A percentile compares a stretch with the other conserved stretches of the same genome.
Conservation (phyloP, 345 rosid species). For the Capsella bursapastoris region DNA sequence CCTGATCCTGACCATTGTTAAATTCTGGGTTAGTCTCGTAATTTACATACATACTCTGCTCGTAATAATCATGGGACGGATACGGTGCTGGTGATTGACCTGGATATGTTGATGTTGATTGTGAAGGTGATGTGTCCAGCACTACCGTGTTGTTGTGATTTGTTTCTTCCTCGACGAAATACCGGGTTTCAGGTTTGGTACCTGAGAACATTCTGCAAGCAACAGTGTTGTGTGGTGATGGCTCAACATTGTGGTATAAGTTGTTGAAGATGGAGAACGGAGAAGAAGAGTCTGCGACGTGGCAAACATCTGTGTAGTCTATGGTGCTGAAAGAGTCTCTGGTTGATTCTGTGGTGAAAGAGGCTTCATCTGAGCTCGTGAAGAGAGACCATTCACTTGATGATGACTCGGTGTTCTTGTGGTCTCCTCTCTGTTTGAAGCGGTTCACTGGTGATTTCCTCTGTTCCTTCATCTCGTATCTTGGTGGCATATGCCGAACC, state of each 20-base stretch:
- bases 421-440: conserved; percentile 37
- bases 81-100: not conserved
- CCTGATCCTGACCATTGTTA: conserved; percentile 37
- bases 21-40: conserved; percentile 49
- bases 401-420: conserved; percentile 56
- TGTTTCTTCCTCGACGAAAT: conserved; percentile 47
- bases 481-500: conserved; percentile 41
- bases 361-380: conserved; percentile 91
- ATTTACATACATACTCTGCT: conserved; percentile 51
- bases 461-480: conserved; percentile 51
- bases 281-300: conserved; percentile 49
- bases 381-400: conserved; percentile 88
- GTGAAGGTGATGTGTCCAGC: conserved; percentile 24
- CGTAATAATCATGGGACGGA: conserved; percentile 36
- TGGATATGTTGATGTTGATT: not conserved
- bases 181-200: conserved; percentile 57
- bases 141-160: conserved; percentile 41
- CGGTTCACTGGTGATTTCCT: conserved; percentile 48
- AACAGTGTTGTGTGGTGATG: conserved; percentile 51
- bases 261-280: conserved; percentile 62
- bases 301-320: conserved; percentile 66
- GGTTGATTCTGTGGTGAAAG: conserved; percentile 87
- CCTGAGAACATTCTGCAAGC: conserved; percentile 65
- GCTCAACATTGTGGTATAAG: conserved; percentile 46
- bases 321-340: conserved; percentile 83